A percentile compares a stretch with the other conserved stretches of the same genome.
Conservation (phyloP, 140 eudicot genomes). For the Cichorium intybus region DNA sequence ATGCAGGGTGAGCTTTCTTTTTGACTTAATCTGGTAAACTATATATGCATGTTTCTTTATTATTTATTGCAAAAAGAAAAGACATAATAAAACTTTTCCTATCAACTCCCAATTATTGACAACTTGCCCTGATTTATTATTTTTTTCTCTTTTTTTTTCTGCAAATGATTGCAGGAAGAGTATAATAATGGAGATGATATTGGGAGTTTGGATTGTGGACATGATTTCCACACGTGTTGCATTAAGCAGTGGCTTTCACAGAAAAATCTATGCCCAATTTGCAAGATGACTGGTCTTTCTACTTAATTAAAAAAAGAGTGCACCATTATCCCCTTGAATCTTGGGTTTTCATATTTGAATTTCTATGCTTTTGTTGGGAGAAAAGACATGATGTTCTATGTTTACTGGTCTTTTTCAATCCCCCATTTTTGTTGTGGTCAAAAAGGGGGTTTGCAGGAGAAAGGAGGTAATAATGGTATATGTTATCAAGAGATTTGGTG, state of each 20-base stretch:
- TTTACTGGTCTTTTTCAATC: background rate
- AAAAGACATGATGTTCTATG: background rate
- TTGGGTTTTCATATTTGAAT: slow-evolving; percentile 7
- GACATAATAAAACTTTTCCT: too few species aligned
- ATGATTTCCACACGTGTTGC: slow-evolving; percentile 77
- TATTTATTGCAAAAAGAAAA: too few species aligned
- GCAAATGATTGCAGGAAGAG: slow-evolving; percentile 79
- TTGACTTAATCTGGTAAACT: too few species aligned
- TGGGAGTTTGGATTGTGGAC: slow-evolving; percentile 80
- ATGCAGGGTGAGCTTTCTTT: slow-evolving; percentile 54
- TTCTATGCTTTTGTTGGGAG: slow-evolving; percentile 21
- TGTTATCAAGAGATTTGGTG: slow-evolving; percentile 17
- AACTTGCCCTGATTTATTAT: too few species aligned
- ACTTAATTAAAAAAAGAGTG: too few species aligned
- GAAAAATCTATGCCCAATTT: slow-evolving; percentile 87
- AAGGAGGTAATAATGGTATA: slow-evolving; percentile 17
- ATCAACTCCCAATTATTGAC: too few species aligned
- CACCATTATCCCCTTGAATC: background rate
- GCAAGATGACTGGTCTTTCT: slow-evolving; percentile 64
- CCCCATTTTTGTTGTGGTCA: background rate
- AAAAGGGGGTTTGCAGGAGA: background rate
- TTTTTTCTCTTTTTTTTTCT: too few species aligned
- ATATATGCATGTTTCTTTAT: too few species aligned
- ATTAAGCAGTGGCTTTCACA: slow-evolving; percentile 68
- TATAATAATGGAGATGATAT: slow-evolving; percentile 58